Base-by-base conservation (phyloP, 1,139 yeast genomes). In the Suhomyces wounanorum region DNA sequence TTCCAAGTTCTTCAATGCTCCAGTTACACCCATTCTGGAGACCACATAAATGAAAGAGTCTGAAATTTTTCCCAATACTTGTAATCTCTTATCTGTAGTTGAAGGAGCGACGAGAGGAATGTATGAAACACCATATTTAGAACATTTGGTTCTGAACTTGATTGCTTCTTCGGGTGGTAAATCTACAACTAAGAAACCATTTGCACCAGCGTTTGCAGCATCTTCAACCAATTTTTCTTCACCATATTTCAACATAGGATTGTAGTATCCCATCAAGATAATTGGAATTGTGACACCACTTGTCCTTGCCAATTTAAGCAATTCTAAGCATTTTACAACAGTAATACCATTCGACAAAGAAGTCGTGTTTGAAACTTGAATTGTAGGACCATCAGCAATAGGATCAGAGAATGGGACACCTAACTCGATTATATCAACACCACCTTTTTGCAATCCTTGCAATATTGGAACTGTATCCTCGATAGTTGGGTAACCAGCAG, bases 321-420 rank as follows among this genome's bases (percentile, higher is more conserved):
- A 68, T 14, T 88, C 91, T 55, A 94, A 74, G 56, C 89, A 83
- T 61, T 78, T 77, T 8, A 76, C 66, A 53, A 90, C 85, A 30
- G 91, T 85, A 53, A 91, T 83, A 13, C 96, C 96, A 61, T 94
- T 91, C 31, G 82, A 79, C 58, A 94, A 78, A 11, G 99, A 95
- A 21, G 72, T 76, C 35, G 82, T 82, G 70, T 92, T 92, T 39
- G 98, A 90, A 37, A 77, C 83, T 71, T 94, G 99, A 61, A 94
- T 94, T 14, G 96, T 90, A 38, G 98, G 96, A 44, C 99, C 99
- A 68, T 94, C 99, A 40, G 98, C 99, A 64, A 94, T 90, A 41
- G 99, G 99, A 67, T 94, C 99, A n/a, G 97, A 87, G 68, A 94
- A 94, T 41, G 99, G 99, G 65, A 95, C 75, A 55, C 99, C 99